Conservation (phyloP, 2,329 filamentous ascomycete species). For the Trichoderma simmonsii region DNA sequence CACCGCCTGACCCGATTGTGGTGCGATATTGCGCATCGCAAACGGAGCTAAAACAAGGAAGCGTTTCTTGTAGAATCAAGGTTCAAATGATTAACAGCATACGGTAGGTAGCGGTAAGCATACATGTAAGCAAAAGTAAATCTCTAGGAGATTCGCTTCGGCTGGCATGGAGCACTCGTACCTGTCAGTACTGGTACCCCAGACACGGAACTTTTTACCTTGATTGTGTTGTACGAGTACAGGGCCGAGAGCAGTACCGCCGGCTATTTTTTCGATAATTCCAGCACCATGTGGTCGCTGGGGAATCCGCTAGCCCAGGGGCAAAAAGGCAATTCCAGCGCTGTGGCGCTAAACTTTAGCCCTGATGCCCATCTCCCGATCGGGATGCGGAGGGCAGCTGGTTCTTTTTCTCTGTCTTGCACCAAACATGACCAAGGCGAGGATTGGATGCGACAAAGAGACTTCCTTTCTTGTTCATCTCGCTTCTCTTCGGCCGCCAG, state of each 20-base stretch:
- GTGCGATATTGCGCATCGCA: not conserved
- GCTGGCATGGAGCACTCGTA: not conserved
- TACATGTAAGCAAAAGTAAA: not conserved
- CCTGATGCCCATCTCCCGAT: conserved; percentile 13
- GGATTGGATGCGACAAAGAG: not conserved
- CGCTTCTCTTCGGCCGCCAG: not conserved
- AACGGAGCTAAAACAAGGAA: not conserved
- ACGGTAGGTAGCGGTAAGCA: not conserved
- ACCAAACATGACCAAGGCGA: not conserved
- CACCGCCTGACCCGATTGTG: conserved; percentile 1
- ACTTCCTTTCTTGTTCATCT: not conserved
- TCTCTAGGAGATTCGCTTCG: not conserved
- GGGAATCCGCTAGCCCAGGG: not conserved
- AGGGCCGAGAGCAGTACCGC: not conserved
- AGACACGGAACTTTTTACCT: not conserved
- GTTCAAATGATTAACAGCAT: not conserved
- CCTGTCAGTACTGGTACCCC: not conserved
- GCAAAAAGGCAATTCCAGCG: conserved; percentile 10
- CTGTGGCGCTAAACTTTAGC: conserved; percentile 14
- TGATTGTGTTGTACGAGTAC: not conserved
- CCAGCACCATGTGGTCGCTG: not conserved
- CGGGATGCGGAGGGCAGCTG: not conserved
- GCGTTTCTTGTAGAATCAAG: not conserved
- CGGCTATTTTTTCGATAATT: not conserved
- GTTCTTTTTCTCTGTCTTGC: not conserved